Base-by-base conservation (phyloP, 1,139 yeast genomes). In the Hansenula sp. region DNA sequence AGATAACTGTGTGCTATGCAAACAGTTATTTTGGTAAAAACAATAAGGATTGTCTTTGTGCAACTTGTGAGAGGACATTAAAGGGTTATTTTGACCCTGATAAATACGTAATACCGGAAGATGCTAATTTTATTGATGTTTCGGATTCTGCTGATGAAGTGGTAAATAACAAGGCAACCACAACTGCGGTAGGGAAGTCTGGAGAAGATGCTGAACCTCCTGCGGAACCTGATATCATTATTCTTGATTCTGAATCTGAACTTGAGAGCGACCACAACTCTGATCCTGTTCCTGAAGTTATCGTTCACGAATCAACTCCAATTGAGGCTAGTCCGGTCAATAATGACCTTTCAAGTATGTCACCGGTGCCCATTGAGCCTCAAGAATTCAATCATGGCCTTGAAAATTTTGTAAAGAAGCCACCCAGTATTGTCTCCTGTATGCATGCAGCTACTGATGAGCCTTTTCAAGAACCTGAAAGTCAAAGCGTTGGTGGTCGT, bases 1-100 rank as follows among this genome's bases (percentile, higher is more conserved):
- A 73, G 47, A 66, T 73, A 30, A 72, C 78, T 1, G 76, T 72
- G 4, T 54, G 55, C 29, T 73, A 73, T 51, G 63, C 76, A 1
- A 53, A 63, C 8, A 63, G 64, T 47, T 74, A 72, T 47, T 73
- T 73, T 51, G 78, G 78, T 19, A 52, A 48, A 31, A 43, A 55
- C 16, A 73, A 73, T 47, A 49, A 60, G 13, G 74, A 72, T 44
- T 74, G 78, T 48, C 49, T 71, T 33, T 73, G 78, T 51, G 66
- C 69, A 1, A 59, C 72, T 1, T 73, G 78, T 52, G 76, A 72
- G 47, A 61, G 63, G 41, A 52, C 55, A 25, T 42, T 48, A 2
- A 40, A 41, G 9, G 67, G 67, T 31, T 46, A 46, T 27, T 57
- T 25, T 52, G 46, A 48, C 30, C 51, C 54, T 3, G 33, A 47